Base-by-base conservation (phyloP, 768 basidiomycete species). In the Naganishia onofrii region DNA sequence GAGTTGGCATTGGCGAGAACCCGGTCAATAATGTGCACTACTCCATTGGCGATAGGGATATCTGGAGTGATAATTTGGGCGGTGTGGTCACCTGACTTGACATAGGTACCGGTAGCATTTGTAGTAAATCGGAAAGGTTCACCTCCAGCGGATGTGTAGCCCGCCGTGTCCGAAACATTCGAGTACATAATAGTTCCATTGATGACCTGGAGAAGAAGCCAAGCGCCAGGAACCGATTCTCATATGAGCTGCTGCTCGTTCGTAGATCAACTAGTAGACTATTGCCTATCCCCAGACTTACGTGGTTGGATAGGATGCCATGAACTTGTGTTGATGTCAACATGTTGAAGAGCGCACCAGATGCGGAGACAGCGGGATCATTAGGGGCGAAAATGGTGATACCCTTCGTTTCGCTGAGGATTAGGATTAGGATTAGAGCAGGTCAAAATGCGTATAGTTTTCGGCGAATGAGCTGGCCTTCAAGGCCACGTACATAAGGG, bases 121-220 rank as follows among this genome's bases (percentile, higher is more conserved):
- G 83, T 77, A 9, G 74, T 74, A 77, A 88, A 86, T 0, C 76
- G 80, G 75, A 87, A 82, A 0, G 82, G 72, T 74, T 88, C 82
- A n/a, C 90, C 90, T 0, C 82, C 85, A 0, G 87, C 86, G 0
- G 88, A 87, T 21, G 83, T 85, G 67, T 81, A 81, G 70, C 81
- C 84, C 21, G 80, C 72, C 32, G 15, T 26, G 5, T 76, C 66
- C 42, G 90, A 77, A 12, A 80, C 68, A 0, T 86, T 83, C 0
- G 88, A 88, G 81, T 91, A 91, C 10, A 86, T 78, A 0, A 86
- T 84, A 0, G 89, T 84, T 28, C 87, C 89, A 78, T 90, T 90
- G 74, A 91, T 85, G 70, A 87, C 77, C 87, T 88, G n/a, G n/a
- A n/a, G n/a, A n/a, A n/a, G n/a, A n/a, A n/a, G n/a, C n/a, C n/a